phyloP scores from a whole-genome alignment of 805 yeast genomes.

The Starmera amethionina region DNA sequence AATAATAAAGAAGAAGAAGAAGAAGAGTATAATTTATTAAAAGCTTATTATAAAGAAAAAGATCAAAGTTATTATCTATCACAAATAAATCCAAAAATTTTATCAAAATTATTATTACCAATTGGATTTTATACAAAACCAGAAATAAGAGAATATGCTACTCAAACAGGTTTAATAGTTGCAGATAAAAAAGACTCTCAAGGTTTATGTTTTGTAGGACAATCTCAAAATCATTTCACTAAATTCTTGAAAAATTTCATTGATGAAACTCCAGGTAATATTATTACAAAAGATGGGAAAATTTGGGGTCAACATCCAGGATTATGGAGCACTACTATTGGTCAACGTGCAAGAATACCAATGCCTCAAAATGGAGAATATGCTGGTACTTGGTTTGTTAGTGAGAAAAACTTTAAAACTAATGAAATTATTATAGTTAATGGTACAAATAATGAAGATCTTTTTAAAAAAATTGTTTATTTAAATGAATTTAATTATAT shows the following conservation, averaged over 20 bases:
- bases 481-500: conserved; percentile 28
- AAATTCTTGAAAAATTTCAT: conserved; percentile 70
- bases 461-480: conserved; percentile 36
- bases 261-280: conserved; percentile 63
- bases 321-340: conserved; percentile 91
- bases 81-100: conserved; percentile 38
- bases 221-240: conserved; percentile 48
- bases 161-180: conserved; percentile 39
- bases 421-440: conserved; percentile 76
- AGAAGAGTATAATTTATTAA: conserved; percentile 42
- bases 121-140: conserved; percentile 73
- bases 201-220: conserved; percentile 86
- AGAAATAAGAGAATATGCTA: conserved; percentile 61
- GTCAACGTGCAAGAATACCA: conserved; percentile 70
- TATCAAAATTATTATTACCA: conserved; percentile 59
- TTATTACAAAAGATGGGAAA: conserved; percentile 65
- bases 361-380: conserved; percentile 81
- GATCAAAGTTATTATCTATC: conserved; percentile 92
- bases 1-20: conserved; percentile 76
- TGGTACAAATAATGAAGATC: conserved; percentile 49
- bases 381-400: conserved; percentile 80
- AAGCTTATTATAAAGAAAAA: conserved; percentile 51
- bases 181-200: conserved; percentile 88
- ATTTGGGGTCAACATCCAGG: conserved; percentile 82
- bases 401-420: conserved; percentile 50